phyloP scores from a whole-genome alignment of 78 protist genomes.

The Dictyostelium intermedium region DNA sequence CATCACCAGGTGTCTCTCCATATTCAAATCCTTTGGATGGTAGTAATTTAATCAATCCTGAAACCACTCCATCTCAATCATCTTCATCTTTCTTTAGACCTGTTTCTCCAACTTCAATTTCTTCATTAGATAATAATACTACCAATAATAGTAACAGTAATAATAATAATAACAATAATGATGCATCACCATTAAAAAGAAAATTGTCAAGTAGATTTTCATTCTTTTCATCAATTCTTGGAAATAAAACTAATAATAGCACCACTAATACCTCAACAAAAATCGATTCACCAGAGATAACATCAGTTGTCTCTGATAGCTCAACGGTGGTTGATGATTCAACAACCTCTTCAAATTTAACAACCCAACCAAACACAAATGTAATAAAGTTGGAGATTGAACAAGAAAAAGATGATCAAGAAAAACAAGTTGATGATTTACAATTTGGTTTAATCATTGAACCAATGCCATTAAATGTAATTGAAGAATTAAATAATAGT shows the following conservation, averaged over 20 bases:
- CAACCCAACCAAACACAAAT: neutral
- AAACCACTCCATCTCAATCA: neutral
- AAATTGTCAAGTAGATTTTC: slow-evolving; percentile 22
- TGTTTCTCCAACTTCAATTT: slow-evolving; percentile 33
- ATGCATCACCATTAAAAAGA: slow-evolving; percentile 8
- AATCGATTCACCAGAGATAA: neutral
- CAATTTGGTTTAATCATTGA: slow-evolving; percentile 10
- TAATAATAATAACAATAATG: neutral
- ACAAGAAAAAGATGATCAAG: neutral
- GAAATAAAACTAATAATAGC: neutral
- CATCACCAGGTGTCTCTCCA: neutral
- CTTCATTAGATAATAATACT: neutral
- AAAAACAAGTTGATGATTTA: neutral
- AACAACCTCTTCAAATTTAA: neutral
- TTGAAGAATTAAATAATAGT: neutral
- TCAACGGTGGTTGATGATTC: neutral
- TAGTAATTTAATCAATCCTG: neutral
- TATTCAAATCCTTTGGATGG: neutral
- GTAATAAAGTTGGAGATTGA: neutral
- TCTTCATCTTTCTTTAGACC: slow-evolving; percentile 28
- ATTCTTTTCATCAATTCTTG: slow-evolving; percentile 52
- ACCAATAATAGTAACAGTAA: neutral
- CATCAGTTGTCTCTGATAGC: neutral
- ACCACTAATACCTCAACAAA: neutral
- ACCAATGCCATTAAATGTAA: slow-evolving; percentile 18